Conservation (phyloP, 352 stramenopile genomes). For the Phytophthora crassamura region DNA sequence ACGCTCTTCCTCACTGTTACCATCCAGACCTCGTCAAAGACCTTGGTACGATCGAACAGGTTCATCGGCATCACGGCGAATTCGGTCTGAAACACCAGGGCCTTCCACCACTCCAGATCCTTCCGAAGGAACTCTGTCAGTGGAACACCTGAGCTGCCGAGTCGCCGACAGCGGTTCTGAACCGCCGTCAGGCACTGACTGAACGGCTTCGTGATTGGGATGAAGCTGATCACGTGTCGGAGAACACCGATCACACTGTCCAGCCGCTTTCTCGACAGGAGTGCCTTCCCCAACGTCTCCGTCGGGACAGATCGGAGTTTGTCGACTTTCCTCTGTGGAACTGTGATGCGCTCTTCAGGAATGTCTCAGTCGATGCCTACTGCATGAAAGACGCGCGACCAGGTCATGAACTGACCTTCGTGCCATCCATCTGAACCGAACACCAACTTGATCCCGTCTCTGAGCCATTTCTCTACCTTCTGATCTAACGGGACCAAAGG, state of each 20-base stretch:
- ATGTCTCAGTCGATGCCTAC: conserved; percentile 19
- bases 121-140: conserved; percentile 14
- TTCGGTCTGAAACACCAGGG: conserved; percentile 5
- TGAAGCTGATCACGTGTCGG: conserved; percentile 14
- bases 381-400: neutral
- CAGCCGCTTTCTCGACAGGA: neutral
- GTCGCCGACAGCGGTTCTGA: neutral
- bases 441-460: neutral
- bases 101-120: conserved; percentile 7
- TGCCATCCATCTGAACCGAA: conserved; percentile 18
- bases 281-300: too few species aligned
- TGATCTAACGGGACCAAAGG: too few species aligned
- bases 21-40: neutral
- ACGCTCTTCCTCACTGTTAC: neutral
- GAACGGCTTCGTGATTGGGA: conserved; percentile 15
- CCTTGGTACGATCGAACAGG: neutral
- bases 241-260: conserved; percentile 1
- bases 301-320: too few species aligned
- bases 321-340: conserved; percentile 12
- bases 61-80: conserved; percentile 4
- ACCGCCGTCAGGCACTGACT: neutral
- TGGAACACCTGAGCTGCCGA: neutral
- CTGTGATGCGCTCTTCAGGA: neutral
- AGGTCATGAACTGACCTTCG: conserved; percentile 17
- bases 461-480: too few species aligned